Evolutionary conservation across 2,329 filamentous ascomycete genomes (phyloP).

Genomic region (Lachnellula occidentalis): DNA sequence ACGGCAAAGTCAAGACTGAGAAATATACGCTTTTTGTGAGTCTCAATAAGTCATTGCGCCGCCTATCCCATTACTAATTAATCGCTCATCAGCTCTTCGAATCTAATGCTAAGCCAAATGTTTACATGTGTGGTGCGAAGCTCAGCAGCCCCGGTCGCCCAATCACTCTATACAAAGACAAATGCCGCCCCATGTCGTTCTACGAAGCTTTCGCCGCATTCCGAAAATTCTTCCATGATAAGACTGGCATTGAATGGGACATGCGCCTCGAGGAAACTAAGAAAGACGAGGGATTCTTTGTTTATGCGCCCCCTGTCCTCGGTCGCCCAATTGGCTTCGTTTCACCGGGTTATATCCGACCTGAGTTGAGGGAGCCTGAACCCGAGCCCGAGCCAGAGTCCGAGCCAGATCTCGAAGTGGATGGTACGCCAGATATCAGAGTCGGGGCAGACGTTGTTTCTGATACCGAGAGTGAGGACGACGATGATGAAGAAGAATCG

Average conservation of each 20-base stretch:
- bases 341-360: constrained; percentile 11
- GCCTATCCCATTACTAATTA: not conserved
- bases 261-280: constrained; percentile 34
- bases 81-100: constrained; percentile 57
- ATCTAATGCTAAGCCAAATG: constrained; percentile 51
- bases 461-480: constrained; percentile 16
- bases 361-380: constrained; percentile 4
- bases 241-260: constrained; percentile 57
- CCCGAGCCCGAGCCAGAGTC: no score
- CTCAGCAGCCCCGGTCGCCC: constrained; percentile 32
- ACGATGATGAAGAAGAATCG: constrained; percentile 10
- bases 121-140: constrained; percentile 56
- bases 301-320: constrained; percentile 3
- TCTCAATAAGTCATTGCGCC: constrained; percentile 5
- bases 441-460: constrained; percentile 13
- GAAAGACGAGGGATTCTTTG: not conserved
- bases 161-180: constrained; percentile 32
- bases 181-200: constrained; percentile 39
- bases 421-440: not conserved
- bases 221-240: constrained; percentile 49
- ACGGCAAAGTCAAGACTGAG: constrained; percentile 45
- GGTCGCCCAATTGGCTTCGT: constrained; percentile 11
- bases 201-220: constrained; percentile 45
- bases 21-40: constrained; percentile 56
- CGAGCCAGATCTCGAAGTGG: not conserved